phyloP scores from a whole-genome alignment of 2,329 filamentous ascomycete species.

The Fusarium sp. region DNA sequence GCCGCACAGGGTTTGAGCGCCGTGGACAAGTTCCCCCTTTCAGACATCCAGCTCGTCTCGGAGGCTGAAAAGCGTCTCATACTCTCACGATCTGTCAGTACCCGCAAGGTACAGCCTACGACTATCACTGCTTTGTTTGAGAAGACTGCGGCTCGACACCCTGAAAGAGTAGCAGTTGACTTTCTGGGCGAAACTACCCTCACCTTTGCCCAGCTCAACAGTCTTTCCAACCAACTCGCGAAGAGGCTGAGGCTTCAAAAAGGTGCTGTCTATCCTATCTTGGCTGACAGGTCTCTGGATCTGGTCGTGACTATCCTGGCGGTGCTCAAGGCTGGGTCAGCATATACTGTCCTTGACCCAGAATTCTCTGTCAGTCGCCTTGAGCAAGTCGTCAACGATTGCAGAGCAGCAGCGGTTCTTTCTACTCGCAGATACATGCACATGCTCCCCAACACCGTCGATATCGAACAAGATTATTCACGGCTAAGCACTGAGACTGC shows the following conservation, averaged over 20 bases:
- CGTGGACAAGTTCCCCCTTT: not conserved
- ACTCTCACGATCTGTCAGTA: not conserved
- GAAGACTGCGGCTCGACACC: not conserved
- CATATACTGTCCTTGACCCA: constrained; percentile 33
- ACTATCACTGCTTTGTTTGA: constrained; percentile 9
- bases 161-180: not conserved
- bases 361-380: constrained; percentile 20
- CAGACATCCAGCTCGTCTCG: not conserved
- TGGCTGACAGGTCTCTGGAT: constrained; percentile 10
- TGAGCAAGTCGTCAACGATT: constrained; percentile 26
- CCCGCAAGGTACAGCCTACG: not conserved
- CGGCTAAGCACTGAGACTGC: rapidly evolving
- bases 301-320: constrained; percentile 31
- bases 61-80: not conserved
- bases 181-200: not conserved
- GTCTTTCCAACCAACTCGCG: not conserved
- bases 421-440: not conserved
- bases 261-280: not conserved
- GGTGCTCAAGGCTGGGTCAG: constrained; percentile 37
- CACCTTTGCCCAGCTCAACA: not conserved
- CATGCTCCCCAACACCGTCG: not conserved
- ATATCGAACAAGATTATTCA: not conserved
- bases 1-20: not conserved
- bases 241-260: not conserved
- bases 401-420: constrained; percentile 3